Evolutionary conservation across 805 yeast species (phyloP).

Genomic region (Candida verbasci): DNA sequence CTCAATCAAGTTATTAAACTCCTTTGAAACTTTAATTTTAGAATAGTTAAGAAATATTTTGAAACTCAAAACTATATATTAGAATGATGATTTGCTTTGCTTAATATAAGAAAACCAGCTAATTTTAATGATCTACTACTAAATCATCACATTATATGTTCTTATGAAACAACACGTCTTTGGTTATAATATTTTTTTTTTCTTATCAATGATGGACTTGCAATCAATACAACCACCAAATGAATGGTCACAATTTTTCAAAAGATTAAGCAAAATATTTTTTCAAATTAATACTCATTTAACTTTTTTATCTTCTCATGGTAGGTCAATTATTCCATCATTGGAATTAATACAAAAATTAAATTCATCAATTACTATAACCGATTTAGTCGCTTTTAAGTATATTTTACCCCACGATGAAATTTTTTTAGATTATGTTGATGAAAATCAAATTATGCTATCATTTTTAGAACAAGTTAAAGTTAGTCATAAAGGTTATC

Average conservation of each 20-base stretch:
- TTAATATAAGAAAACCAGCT: too few relatives aligned
- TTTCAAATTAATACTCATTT: conserved; percentile 33
- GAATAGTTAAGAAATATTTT: too few relatives aligned
- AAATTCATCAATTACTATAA: conserved; percentile 26
- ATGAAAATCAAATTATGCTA: conserved; percentile 59
- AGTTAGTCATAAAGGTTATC: conserved; percentile 32
- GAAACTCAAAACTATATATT: too few relatives aligned
- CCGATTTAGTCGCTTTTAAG: conserved; percentile 63
- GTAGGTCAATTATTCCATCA: conserved; percentile 29
- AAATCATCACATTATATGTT: too few relatives aligned
- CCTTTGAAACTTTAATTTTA: too few relatives aligned
- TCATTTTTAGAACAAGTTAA: conserved; percentile 42
- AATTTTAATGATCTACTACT: too few relatives aligned
- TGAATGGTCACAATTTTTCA: conserved; percentile 11
- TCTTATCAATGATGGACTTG: too few relatives aligned
- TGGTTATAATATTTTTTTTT: too few relatives aligned
- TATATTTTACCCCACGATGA: conserved; percentile 65
- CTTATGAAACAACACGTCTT: too few relatives aligned
- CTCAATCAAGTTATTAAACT: too few relatives aligned
- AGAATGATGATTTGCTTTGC: too few relatives aligned
- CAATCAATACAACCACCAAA: conserved; percentile 1
- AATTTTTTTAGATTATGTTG: conserved; percentile 64
- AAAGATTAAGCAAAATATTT: conserved; percentile 17
- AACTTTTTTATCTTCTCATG: conserved; percentile 35
- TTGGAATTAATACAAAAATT: conserved; percentile 27